phyloP scores from a whole-genome alignment of 73 alveolate genomes.

The Stentor coeruleus region DNA sequence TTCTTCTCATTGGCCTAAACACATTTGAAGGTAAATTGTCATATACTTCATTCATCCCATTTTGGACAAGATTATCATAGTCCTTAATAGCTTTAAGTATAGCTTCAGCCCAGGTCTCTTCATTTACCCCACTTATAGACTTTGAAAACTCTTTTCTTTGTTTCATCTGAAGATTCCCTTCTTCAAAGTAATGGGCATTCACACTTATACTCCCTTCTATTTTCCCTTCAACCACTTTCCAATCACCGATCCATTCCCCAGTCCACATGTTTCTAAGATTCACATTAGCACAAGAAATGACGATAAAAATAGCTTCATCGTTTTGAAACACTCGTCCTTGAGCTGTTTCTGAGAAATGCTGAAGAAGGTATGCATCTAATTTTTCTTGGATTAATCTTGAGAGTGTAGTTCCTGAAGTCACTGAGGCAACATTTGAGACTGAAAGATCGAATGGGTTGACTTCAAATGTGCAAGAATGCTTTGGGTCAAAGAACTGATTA shows the following conservation, averaged over 20 bases:
- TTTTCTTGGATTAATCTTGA: neutral
- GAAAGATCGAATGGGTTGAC: neutral
- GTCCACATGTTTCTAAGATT: conserved; percentile 24
- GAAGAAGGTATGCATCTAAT: neutral
- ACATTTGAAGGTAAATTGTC: neutral
- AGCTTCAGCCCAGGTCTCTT: neutral
- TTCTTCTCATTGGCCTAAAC: conserved; percentile 24
- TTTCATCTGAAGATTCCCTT: conserved; percentile 18
- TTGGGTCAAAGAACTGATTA: neutral
- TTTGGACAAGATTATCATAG: conserved; percentile 2
- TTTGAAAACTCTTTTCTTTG: neutral
- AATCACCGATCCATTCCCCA: conserved; percentile 23
- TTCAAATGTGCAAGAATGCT: neutral
- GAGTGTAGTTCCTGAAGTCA: neutral
- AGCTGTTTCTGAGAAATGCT: conserved; percentile 26
- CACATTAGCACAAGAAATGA: neutral
- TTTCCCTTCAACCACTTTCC: conserved; percentile 5
- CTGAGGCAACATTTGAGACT: neutral
- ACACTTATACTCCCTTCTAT: conserved; percentile 14
- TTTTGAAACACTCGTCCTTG: conserved; percentile 20
- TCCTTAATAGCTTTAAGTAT: neutral
- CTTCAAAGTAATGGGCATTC: conserved; percentile 27
- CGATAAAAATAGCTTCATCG: conserved; percentile 1
- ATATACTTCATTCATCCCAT: neutral
- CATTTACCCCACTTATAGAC: neutral